These are phyloP conservation scores for Curvularia sp. DNA, from an alignment of 2,329 filamentous ascomycete species.

Conservation along the genomic window DNA sequence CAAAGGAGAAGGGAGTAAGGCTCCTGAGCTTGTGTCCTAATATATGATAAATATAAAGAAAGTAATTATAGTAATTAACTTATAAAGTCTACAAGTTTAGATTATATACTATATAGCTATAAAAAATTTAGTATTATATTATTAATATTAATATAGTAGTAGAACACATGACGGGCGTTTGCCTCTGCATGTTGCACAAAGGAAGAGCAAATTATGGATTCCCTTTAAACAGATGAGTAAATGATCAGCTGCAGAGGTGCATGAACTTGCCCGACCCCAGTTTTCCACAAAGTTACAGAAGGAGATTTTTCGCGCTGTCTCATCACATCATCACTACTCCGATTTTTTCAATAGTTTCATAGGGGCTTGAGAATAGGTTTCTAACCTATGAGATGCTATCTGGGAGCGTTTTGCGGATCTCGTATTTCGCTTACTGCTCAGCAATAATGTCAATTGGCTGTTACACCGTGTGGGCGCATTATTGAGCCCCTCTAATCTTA, in stretches of 20 bases:
- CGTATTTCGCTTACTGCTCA: too few species aligned
- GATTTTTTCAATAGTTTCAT: background rate
- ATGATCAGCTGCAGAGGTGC: background rate
- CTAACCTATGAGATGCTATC: too few species aligned
- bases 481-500: background rate
- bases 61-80: too few species aligned
- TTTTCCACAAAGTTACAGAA: conserved; percentile 25
- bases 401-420: too few species aligned
- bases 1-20: too few species aligned
- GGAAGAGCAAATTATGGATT: conserved; percentile 19
- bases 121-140: background rate
- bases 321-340: background rate
- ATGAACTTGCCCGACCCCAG: conserved; percentile 21
- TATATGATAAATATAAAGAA: too few species aligned
- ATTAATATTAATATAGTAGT: conserved; percentile 12
- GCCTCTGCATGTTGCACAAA: conserved; percentile 17
- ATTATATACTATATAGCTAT: background rate
- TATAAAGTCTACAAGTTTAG: too few species aligned
- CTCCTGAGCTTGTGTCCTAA: too few species aligned
- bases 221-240: conserved; percentile 9
- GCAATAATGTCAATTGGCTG: too few species aligned
- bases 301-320: conserved; percentile 4
- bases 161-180: conserved; percentile 12
- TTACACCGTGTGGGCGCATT: background rate
- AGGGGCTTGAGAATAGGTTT: too few species aligned